Conservation (phyloP, 192 early-diverging fungal genomes). For the Oehlia diaphana region DNA sequence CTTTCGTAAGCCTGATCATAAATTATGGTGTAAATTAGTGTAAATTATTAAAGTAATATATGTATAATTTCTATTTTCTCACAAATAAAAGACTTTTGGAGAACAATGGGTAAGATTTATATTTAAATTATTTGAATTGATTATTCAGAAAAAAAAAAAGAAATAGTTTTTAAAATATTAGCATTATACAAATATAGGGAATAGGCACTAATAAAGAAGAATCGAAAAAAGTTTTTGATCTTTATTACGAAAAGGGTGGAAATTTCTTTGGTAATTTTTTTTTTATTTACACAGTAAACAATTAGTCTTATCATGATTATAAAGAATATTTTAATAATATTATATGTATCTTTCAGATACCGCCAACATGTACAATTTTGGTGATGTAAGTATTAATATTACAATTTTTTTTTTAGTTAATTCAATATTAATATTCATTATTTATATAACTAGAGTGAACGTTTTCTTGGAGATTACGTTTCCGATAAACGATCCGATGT, state of each 20-base stretch:
- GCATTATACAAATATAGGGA: conserved; percentile 30
- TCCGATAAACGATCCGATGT: conserved; percentile 46
- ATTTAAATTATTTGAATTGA: not conserved
- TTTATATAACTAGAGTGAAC: conserved; percentile 27
- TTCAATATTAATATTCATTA: not conserved
- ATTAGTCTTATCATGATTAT: not conserved
- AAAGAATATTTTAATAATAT: not conserved
- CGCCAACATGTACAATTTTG: not conserved
- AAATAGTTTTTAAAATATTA: no score
- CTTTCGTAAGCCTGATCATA: no score
- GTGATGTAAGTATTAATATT: not conserved
- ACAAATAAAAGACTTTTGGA: conserved; percentile 35
- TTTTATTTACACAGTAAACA: no score
- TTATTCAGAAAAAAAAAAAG: no score
- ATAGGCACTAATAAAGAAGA: conserved; percentile 45
- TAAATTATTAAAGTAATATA: no score
- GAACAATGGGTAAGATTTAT: conserved; percentile 35
- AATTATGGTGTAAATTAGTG: no score
- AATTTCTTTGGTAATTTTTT: conserved; percentile 45
- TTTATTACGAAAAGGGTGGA: conserved; percentile 46
- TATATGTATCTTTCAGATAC: no score
- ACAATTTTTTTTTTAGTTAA: not conserved
- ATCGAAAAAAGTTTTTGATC: conserved; percentile 47
- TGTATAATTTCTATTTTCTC: no score
- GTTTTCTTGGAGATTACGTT: conserved; percentile 47